These are phyloP conservation scores for Ophiostoma tasmaniense DNA, from an alignment of 2,329 filamentous ascomycete species.

Conservation along the genomic window DNA sequence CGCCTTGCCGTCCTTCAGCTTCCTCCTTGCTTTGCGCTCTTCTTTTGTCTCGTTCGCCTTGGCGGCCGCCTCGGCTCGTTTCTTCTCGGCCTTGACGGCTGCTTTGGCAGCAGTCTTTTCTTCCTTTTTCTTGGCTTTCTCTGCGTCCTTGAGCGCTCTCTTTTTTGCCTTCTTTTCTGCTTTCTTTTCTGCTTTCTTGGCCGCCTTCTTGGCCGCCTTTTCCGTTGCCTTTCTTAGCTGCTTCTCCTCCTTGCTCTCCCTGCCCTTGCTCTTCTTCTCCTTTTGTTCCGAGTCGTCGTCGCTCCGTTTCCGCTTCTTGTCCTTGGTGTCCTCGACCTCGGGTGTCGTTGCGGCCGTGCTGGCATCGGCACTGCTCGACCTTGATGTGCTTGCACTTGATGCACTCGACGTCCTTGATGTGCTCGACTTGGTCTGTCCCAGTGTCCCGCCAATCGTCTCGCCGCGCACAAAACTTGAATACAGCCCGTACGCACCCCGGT, in stretches of 20 bases:
- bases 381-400: conserved; percentile 15
- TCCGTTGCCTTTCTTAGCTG: conserved; percentile 19
- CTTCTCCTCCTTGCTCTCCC: conserved; percentile 22
- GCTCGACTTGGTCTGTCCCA: conserved; percentile 27
- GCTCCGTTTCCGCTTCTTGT: conserved; percentile 19
- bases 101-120: neutral
- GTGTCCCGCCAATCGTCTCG: conserved; percentile 65
- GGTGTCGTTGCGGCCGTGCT: conserved; percentile 25
- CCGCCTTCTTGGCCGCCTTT: conserved; percentile 19
- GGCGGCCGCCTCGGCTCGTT: conserved; percentile 25
- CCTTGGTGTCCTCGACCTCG: conserved; percentile 24
- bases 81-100: conserved; percentile 3
- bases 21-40: conserved; percentile 33
- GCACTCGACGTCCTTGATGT: neutral
- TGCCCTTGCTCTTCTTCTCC: conserved; percentile 14
- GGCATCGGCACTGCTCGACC: neutral
- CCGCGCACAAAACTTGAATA: conserved; percentile 83
- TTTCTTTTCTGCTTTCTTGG: conserved; percentile 21
- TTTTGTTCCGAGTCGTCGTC: conserved; percentile 22
- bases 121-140: conserved; percentile 3
- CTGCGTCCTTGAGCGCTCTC: neutral
- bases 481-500: conserved; percentile 55
- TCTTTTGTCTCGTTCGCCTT: conserved; percentile 36
- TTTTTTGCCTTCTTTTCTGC: conserved; percentile 18
- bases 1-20: conserved; percentile 4